Conservation (phyloP, 495 filamentous ascomycete species). For the Trichoderma reesei region DNA sequence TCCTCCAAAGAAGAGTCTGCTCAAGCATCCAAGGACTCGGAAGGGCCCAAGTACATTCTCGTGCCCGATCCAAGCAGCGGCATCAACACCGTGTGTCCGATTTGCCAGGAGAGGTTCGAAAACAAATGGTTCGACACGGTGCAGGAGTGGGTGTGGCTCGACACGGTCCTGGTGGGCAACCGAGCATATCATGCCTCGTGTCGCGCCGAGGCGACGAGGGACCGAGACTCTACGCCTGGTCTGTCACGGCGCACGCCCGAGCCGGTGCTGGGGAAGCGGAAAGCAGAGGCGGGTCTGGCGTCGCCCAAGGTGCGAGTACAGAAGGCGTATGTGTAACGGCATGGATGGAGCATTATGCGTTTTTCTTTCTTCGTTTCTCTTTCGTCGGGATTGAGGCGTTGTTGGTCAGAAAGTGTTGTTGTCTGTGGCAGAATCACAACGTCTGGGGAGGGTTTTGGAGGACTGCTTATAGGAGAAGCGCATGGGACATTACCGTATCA, state of each 20-base stretch:
- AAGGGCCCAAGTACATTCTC: slow-evolving; percentile 58
- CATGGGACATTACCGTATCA: not conserved
- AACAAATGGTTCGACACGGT: slow-evolving; percentile 80
- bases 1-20: slow-evolving; percentile 20
- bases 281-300: slow-evolving; percentile 45
- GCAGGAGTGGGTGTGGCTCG: slow-evolving; percentile 96
- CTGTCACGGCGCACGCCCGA: slow-evolving; percentile 49
- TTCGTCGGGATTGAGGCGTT: too few species aligned
- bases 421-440: too few species aligned
- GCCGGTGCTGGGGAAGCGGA: slow-evolving; percentile 64
- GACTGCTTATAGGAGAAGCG: not conserved
- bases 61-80: slow-evolving; percentile 69
- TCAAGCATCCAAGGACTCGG: slow-evolving; percentile 11
- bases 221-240: slow-evolving; percentile 36
- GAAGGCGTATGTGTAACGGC: slow-evolving; percentile 8
- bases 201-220: slow-evolving; percentile 71
- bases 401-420: too few species aligned
- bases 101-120: slow-evolving; percentile 92
- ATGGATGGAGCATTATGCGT: not conserved
- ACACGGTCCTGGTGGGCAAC: slow-evolving; percentile 67
- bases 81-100: slow-evolving; percentile 68
- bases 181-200: slow-evolving; percentile 87
- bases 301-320: slow-evolving; percentile 6
- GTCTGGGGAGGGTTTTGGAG: too few species aligned
- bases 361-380: too few species aligned